phyloP scores from a whole-genome alignment of 768 basidiomycete genomes.

The Mycena crocata region DNA sequence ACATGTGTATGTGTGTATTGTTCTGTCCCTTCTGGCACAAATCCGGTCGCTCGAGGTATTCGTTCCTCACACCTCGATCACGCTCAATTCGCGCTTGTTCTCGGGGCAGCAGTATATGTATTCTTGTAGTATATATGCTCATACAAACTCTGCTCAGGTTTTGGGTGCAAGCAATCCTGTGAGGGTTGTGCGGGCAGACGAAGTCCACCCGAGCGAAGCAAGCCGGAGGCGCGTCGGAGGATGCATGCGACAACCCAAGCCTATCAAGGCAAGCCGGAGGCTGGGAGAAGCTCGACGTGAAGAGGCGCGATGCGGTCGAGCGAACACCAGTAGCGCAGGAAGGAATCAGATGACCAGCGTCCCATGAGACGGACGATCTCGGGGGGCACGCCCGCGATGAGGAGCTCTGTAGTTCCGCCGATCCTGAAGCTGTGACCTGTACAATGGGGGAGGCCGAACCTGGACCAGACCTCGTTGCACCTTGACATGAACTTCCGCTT shows the following conservation, averaged over 20 bases:
- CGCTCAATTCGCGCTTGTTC: too few species aligned
- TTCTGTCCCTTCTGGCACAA: too few species aligned
- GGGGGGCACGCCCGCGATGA: slow-evolving; percentile 17
- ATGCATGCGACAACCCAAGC: neutral
- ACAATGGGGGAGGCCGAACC: neutral
- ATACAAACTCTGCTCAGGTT: too few species aligned
- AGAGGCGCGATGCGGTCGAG: slow-evolving; percentile 19
- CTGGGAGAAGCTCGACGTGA: slow-evolving; percentile 42
- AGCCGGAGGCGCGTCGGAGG: neutral
- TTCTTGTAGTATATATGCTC: too few species aligned
- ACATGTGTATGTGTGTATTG: too few species aligned
- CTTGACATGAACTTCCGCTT: slow-evolving; percentile 11
- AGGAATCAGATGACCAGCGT: slow-evolving; percentile 34
- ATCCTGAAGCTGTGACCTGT: slow-evolving; percentile 22
- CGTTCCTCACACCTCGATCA: too few species aligned
- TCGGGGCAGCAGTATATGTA: too few species aligned
- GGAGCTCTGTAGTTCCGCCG: too few species aligned
- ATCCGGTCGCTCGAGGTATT: too few species aligned
- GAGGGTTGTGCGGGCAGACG: neutral
- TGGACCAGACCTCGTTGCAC: slow-evolving; percentile 32
- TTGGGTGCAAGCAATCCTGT: too few species aligned
- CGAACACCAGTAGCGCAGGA: slow-evolving; percentile 39
- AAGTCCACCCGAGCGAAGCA: neutral
- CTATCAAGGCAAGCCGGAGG: slow-evolving; percentile 58
- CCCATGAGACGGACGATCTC: slow-evolving; percentile 23